A percentile compares a stretch with the other conserved stretches of the same genome.
Evolutionary conservation across 2,329 filamentous ascomycete species (phyloP).

Genomic region (Microsporum audouinii): DNA sequence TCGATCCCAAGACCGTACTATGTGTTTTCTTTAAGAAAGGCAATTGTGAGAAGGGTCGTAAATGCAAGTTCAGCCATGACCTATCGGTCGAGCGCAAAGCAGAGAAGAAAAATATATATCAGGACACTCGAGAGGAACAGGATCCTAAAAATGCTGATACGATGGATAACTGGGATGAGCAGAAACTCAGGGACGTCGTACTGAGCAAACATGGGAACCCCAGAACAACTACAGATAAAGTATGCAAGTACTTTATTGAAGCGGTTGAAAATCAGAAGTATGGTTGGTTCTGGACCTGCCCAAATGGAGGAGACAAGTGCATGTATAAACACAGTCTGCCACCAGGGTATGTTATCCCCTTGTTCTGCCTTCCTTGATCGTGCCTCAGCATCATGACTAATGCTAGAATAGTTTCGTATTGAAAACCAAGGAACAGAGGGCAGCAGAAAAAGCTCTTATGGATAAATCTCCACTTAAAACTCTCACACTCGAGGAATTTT

Average conservation of each 20-base stretch:
- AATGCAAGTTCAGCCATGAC: constrained; percentile 98
- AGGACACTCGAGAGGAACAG: constrained; percentile 62
- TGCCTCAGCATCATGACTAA: constrained; percentile 13
- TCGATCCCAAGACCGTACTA: constrained; percentile 93
- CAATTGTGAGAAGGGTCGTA: constrained; percentile 89
- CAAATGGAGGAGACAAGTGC: constrained; percentile 93
- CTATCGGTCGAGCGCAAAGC: constrained; percentile 78
- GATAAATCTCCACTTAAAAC: constrained; percentile 94
- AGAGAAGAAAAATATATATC: constrained; percentile 84
- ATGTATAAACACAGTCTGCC: constrained; percentile 96
- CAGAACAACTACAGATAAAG: constrained; percentile 88
- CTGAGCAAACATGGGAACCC: constrained; percentile 96
- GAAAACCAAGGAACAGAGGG: constrained; percentile 94
- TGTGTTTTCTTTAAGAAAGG: constrained; percentile 98
- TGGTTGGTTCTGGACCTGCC: constrained; percentile 98
- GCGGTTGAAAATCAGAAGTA: constrained; percentile 98
- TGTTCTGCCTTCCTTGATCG: neutral
- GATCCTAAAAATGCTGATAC: constrained; percentile 69
- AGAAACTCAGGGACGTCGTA: constrained; percentile 82
- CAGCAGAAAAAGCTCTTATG: constrained; percentile 86
- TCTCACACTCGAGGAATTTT: constrained; percentile 89
- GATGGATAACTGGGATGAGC: constrained; percentile 95
- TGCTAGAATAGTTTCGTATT: constrained; percentile 61
- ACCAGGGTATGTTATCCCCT: constrained; percentile 58
- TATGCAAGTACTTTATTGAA: constrained; percentile 97